Evolutionary conservation across 805 yeast genomes (phyloP), one percentile per base, ranked within the genome.

Genomic region (Cyberlindnera meyerae): DNA sequence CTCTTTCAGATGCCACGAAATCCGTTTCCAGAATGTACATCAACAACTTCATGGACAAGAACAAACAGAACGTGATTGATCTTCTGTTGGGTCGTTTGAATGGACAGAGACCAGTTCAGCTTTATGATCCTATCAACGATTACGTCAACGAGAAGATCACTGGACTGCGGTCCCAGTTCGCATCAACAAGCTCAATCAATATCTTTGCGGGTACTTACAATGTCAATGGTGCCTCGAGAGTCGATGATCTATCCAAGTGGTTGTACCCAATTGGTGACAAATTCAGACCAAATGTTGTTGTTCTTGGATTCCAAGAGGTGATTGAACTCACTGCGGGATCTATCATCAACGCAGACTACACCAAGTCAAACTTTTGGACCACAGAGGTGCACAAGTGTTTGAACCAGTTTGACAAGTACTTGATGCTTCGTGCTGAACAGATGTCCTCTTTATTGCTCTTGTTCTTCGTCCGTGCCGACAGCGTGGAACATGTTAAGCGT

Each of bases 1-100:
- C 97, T 0, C 62, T 93, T n/a, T 83, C 96, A 0, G 99, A 93
- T 62, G 96, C 94, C 4, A 88, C 97, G 1, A 93, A 93, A 61
- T 86, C 96, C 0, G 96, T 93, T 8, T 81, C 95, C 28, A 71
- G 99, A 60, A 79, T 93, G 76, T 93, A 93, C 58, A 90, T 93
- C 57, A 93, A 93, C 62, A 90, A 94, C 45, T 93, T 93, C 61
- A 89, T 87, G 52, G 99, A 93, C 61, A 84, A 84, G 50, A 80
- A 79, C 29, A 84, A 88, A 44, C 99, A 93, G 56, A 75, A 77
- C n/a, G 83, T 88, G 2, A 34, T 34, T 24, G 37, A 34, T 17
- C 14, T 29, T 12, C 11, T 34, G 11, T 68, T 93, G 24, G 99
- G 99, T 2, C 74, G 87, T 43, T 72, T 82, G 31, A 81, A 82